These are phyloP conservation scores for Brassica nigra DNA, from an alignment of 345 rosid species.

Conservation along the genomic window DNA sequence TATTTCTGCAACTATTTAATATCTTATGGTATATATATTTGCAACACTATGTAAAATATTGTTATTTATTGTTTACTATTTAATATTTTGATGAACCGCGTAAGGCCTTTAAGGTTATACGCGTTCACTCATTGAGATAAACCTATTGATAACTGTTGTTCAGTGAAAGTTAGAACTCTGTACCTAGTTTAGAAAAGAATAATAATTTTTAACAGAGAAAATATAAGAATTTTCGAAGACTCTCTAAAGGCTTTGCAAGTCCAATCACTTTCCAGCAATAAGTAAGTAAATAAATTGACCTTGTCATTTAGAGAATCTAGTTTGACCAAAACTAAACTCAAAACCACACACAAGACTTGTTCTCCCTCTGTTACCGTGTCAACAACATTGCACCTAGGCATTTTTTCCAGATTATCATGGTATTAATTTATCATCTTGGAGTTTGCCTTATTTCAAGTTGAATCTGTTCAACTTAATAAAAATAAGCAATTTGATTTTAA, in stretches of 20 bases:
- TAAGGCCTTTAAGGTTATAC: constrained; percentile 9
- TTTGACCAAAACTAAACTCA: constrained; percentile 30
- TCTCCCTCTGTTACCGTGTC: constrained; percentile 11
- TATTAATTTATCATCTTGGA: neutral
- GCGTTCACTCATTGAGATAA: constrained; percentile 24
- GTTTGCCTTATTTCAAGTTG: neutral
- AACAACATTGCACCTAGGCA: neutral
- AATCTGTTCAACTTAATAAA: neutral
- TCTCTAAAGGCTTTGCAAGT: constrained; percentile 19
- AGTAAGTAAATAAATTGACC: constrained; percentile 10
- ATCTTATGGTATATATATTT: neutral
- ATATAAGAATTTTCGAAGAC: constrained; percentile 20
- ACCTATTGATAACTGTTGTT: constrained; percentile 5
- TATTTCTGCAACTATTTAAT: neutral
- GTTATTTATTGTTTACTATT: neutral
- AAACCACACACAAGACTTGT: constrained; percentile 37
- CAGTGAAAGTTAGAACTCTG: neutral
- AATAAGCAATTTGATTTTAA: neutral
- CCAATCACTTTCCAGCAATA: constrained; percentile 27
- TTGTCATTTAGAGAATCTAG: constrained; percentile 11
- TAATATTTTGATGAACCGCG: constrained; percentile 8
- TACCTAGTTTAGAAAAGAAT: constrained; percentile 3
- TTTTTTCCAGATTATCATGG: neutral
- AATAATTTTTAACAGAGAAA: neutral
- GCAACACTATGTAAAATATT: neutral